These are phyloP conservation scores for Psilocybe cubensis DNA, from an alignment of 768 basidiomycete genomes.

Conservation along the genomic window DNA sequence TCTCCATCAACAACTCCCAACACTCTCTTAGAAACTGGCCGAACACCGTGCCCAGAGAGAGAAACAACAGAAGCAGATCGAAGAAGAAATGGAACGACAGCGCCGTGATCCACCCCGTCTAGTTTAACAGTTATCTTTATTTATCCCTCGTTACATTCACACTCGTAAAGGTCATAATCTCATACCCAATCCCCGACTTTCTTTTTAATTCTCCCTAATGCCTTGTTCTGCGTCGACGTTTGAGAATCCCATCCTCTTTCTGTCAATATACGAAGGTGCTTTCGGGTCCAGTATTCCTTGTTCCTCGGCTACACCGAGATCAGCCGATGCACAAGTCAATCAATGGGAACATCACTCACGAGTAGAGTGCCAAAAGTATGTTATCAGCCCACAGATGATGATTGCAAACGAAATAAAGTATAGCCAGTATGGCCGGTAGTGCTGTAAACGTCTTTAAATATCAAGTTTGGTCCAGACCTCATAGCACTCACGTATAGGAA, in stretches of 20 bases:
- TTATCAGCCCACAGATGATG: conserved; percentile 71
- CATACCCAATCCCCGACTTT: not conserved
- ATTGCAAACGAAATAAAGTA: conserved; percentile 83
- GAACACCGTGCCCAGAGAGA: conserved; percentile 57
- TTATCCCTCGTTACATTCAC: not conserved
- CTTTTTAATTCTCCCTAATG: not conserved
- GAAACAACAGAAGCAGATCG: conserved; percentile 36
- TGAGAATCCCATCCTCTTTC: conserved; percentile 22
- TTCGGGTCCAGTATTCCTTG: conserved; percentile 67
- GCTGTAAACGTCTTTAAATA: conserved; percentile 41
- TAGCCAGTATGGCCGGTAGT: conserved; percentile 84
- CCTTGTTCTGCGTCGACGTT: conserved; percentile 11
- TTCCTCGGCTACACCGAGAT: conserved; percentile 57
- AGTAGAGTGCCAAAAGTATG: conserved; percentile 86
- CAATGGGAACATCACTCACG: conserved; percentile 53
- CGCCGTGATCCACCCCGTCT: conserved; percentile 33
- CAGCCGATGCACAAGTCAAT: not conserved
- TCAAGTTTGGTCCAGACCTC: no score
- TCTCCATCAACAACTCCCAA: conserved; percentile 25
- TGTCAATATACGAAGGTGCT: conserved; percentile 60
- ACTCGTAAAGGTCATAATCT: not conserved
- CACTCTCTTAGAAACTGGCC: conserved; percentile 45
- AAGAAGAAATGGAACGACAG: conserved; percentile 29
- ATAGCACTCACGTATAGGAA: conserved; percentile 50
- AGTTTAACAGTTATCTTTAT: conserved; percentile 21